Conservation (phyloP, 2,329 filamentous ascomycete species). For the Fusarium coffeatum region DNA sequence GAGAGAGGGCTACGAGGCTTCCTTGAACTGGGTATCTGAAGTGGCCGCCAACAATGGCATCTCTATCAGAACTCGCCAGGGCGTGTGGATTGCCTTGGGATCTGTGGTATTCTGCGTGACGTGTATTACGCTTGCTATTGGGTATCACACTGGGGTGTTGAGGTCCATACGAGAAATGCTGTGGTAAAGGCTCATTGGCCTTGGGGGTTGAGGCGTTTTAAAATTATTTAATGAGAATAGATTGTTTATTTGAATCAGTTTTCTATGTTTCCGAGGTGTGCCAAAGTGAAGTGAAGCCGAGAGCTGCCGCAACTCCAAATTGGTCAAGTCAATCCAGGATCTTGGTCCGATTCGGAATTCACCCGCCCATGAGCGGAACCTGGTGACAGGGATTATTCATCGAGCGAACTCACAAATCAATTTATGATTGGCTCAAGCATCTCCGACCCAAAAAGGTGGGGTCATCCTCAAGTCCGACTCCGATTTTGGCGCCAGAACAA, state of each 20-base stretch:
- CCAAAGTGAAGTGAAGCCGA: not conserved
- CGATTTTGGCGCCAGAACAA: not conserved
- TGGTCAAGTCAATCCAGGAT: not conserved
- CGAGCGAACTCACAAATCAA: not conserved
- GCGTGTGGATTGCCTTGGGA: not conserved
- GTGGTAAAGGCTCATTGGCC: not conserved
- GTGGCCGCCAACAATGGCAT: accelerated
- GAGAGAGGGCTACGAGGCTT: not conserved
- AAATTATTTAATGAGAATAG: not conserved
- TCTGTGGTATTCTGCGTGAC: not conserved
- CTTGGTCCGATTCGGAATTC: not conserved
- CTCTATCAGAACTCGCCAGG: not conserved
- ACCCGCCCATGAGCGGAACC: not conserved
- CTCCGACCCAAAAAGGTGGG: not conserved
- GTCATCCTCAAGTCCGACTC: not conserved
- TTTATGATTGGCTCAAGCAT: not conserved
- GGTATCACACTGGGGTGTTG: not conserved
- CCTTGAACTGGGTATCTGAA: not conserved
- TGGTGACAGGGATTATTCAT: not conserved
- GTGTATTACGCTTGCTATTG: not conserved
- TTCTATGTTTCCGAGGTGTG: too few relatives aligned
- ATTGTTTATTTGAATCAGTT: not conserved
- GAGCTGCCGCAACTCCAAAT: not conserved
- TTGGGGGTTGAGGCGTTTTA: not conserved
- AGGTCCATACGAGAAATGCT: not conserved